Conservation (phyloP, 2,329 filamentous ascomycete species). For the Cladosporium sp. region DNA sequence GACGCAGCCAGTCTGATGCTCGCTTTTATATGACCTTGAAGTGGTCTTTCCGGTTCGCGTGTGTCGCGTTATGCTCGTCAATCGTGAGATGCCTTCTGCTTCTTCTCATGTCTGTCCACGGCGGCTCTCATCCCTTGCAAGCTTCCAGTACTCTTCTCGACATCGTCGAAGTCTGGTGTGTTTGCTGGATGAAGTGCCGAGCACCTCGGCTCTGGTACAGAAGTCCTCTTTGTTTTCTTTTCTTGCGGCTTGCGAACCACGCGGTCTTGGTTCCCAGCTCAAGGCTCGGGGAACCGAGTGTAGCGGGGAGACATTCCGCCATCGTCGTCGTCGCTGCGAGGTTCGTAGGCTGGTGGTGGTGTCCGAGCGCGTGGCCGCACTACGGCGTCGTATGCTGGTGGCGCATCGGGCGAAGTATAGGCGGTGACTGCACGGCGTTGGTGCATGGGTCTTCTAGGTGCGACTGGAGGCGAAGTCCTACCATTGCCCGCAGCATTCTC, state of each 20-base stretch:
- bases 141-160: too few relatives aligned
- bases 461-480: slow-evolving; percentile 14
- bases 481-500: background rate
- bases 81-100: background rate
- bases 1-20: too few relatives aligned
- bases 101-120: background rate
- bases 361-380: slow-evolving; percentile 21
- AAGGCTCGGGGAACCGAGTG: slow-evolving; percentile 4
- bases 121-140: too few relatives aligned
- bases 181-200: too few relatives aligned
- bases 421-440: slow-evolving; percentile 21
- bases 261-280: background rate
- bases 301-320: slow-evolving; percentile 10
- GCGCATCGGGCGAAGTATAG: slow-evolving; percentile 8
- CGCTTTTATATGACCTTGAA: too few relatives aligned
- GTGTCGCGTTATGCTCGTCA: slow-evolving; percentile 2
- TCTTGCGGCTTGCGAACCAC: too few relatives aligned
- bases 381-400: slow-evolving; percentile 24
- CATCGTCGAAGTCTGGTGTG: too few relatives aligned
- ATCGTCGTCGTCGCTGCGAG: slow-evolving; percentile 24
- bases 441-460: slow-evolving; percentile 20
- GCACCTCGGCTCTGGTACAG: too few relatives aligned
- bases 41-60: too few relatives aligned
- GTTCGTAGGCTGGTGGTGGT: slow-evolving; percentile 30
- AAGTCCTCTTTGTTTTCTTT: too few relatives aligned